phyloP scores from a whole-genome alignment of 129 eudicot species.

The Artemisia annua region DNA sequence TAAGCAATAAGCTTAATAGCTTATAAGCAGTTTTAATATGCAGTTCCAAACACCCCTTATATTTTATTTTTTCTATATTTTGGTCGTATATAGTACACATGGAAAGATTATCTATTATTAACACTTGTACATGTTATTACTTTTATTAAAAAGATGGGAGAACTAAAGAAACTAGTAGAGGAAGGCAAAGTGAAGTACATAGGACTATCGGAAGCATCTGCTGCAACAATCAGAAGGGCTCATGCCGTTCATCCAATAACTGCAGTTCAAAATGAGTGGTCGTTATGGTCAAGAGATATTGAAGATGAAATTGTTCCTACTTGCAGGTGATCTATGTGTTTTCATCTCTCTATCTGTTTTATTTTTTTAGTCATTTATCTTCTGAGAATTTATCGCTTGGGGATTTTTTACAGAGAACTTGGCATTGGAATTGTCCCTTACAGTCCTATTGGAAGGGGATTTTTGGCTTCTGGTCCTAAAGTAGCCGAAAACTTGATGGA shows the following conservation, averaged over 20 bases:
- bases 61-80: neutral
- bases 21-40: too few relatives aligned
- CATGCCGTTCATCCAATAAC: slow-evolving; percentile 78
- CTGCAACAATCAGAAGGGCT: slow-evolving; percentile 73
- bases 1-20: too few relatives aligned
- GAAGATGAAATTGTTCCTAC: slow-evolving; percentile 62
- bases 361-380: neutral
- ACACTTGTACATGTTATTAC: slow-evolving; percentile 2
- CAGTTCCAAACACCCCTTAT: too few relatives aligned
- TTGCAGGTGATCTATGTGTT: slow-evolving; percentile 44
- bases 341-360: neutral
- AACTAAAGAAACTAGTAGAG: slow-evolving; percentile 62
- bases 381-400: neutral
- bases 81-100: neutral
- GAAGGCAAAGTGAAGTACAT: slow-evolving; percentile 72
- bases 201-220: slow-evolving; percentile 73
- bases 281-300: slow-evolving; percentile 65
- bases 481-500: slow-evolving; percentile 35
- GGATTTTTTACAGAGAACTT: slow-evolving; percentile 43
- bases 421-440: slow-evolving; percentile 69
- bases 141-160: slow-evolving; percentile 44
- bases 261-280: slow-evolving; percentile 70
- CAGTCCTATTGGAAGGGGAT: slow-evolving; percentile 56
- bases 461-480: slow-evolving; percentile 39
- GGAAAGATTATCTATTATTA: neutral